Base-by-base conservation (phyloP, 2,329 filamentous ascomycete species). In the Daldinia sp. region DNA sequence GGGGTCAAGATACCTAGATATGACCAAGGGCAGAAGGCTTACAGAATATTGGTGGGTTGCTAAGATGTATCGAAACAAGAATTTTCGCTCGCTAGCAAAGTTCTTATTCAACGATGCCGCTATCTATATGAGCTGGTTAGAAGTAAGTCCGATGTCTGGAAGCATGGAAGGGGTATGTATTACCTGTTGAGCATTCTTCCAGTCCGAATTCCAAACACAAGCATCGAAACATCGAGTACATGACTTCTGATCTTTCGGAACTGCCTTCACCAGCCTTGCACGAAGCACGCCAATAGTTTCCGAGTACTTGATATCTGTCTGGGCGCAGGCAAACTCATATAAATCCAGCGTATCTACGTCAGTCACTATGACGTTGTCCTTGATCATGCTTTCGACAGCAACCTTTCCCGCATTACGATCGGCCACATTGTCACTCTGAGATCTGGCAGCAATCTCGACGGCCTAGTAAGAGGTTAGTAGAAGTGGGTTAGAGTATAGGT, bases 171-270 rank as follows among this genome's bases (percentile, higher is more conserved):
- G 44, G 3, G 20, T 23, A n/a, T n/a, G n/a, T 33, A 76, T 67
- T 77, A 88, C 86, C 80, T 87, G 85, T 75, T 89, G 87, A 1
- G 86, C 86, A 72, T 85, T 87, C 63, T 82, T 79, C 61, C 88
- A 80, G 70, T 89, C 87, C 81, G 85, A 87, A 59, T 86, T 81
- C 67, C 84, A 77, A 60, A 89, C 73, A 70, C 87, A 89, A 7
- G 84, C 82, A 70, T 86, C 82, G 50, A 89, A 78, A 65, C 84
- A 88, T 48, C 79, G 80, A 7, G 81, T 78, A 4, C 78, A 82
- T 18, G 75, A 74, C 33, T 73, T 75, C 68, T 80, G 83, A 64
- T 84, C 82, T 71, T 83, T 84, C 10, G 86, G 82, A n/a, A 82
- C 78, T 7, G 84, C 83, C 76, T 89, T 89, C 54, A 84, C 86